phyloP scores from a whole-genome alignment of 2,329 filamentous ascomycete species.

The Pseudopithomyces maydicus region DNA sequence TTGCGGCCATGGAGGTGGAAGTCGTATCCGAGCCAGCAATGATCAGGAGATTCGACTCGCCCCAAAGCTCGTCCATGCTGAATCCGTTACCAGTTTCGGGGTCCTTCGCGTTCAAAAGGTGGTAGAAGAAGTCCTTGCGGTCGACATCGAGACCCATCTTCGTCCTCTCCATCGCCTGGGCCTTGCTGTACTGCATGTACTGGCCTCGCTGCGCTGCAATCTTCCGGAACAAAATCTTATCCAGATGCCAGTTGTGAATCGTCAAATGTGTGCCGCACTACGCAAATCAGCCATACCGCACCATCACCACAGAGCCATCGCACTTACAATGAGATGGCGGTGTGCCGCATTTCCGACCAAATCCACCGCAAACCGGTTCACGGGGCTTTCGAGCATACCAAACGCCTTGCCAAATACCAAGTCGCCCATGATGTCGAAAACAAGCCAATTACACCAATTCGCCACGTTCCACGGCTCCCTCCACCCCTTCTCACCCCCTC shows the following conservation, averaged over 20 bases:
- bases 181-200: conserved; percentile 52
- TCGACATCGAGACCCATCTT: conserved; percentile 47
- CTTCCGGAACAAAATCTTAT: conserved; percentile 51
- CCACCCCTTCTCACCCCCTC: conserved; percentile 44
- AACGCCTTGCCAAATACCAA: conserved; percentile 53
- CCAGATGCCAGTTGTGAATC: conserved; percentile 50
- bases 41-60: conserved; percentile 56
- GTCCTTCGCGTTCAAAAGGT: conserved; percentile 54
- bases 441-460: conserved; percentile 51
- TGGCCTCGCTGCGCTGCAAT: conserved; percentile 48
- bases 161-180: conserved; percentile 49
- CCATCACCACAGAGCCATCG: background rate
- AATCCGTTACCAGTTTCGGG: conserved; percentile 52
- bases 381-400: conserved; percentile 47
- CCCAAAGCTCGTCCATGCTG: conserved; percentile 53
- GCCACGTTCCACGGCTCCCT: conserved; percentile 50
- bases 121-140: conserved; percentile 55
- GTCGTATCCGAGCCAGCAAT: conserved; percentile 55
- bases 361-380: conserved; percentile 49
- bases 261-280: conserved; percentile 51
- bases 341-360: conserved; percentile 52
- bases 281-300: conserved; percentile 19
- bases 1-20: conserved; percentile 48
- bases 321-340: conserved; percentile 50
- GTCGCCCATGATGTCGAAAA: conserved; percentile 60